A percentile compares a stretch with the other conserved stretches of the same genome.
Evolutionary conservation across 176 grass and related monocot species (phyloP).

Genomic region (Rhynchospora tenuis): DNA sequence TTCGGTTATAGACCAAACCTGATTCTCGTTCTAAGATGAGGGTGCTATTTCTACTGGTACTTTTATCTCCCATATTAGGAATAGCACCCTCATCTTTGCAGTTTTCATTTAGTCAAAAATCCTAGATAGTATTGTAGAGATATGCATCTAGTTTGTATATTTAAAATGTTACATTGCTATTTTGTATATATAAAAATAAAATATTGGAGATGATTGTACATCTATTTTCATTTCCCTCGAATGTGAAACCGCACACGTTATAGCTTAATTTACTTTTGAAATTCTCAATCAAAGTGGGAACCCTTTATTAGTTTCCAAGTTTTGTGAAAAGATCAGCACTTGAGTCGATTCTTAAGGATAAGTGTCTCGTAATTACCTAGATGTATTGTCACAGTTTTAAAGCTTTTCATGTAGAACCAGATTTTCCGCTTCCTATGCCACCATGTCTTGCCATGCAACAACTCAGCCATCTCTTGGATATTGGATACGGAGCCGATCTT

Average conservation of each 20-base stretch:
- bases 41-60: no score
- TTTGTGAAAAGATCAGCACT: background rate
- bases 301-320: background rate
- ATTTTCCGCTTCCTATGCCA: background rate
- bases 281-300: background rate
- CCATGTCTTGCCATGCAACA: background rate
- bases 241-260: background rate
- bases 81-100: no score
- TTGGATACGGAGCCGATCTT: constrained; percentile 19
- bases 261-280: background rate
- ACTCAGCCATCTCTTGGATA: constrained; percentile 15
- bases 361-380: constrained; percentile 9
- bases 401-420: background rate
- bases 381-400: constrained; percentile 14
- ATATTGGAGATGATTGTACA: background rate
- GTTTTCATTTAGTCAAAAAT: no score
- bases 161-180: no score
- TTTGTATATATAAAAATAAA: no score
- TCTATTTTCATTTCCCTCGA: background rate
- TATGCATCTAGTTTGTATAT: no score
- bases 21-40: no score
- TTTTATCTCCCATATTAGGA: no score
- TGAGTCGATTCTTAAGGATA: constrained; percentile 10
- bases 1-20: no score
- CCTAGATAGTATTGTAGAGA: no score